Evolutionary conservation across 345 rosid genomes (phyloP), one percentile per base, ranked within the genome.

Genomic region (Lepidium sativum): DNA sequence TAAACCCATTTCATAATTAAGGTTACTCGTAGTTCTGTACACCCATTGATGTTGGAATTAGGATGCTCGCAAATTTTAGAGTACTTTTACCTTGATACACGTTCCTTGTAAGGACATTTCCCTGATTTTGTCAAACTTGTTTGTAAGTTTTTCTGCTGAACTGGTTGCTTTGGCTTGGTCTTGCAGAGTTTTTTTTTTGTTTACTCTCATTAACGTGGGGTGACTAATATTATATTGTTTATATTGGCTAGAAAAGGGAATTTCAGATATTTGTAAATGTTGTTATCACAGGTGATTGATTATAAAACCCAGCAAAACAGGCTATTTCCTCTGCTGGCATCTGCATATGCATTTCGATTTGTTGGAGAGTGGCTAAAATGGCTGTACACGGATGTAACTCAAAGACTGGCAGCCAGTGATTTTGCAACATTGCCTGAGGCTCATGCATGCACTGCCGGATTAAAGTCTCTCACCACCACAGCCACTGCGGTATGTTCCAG

Each of bases 371-470:
- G 99, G 99, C 84, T 95, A 79, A 86, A 86, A 40, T 88, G 91
- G 96, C 87, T 95, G 33, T 88, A 91, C 63, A 78, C 74, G 70
- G 99, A 95, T 81, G 99, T 95, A 48, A 88, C 89, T 34, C 80
- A 79, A 77, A 85, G 89, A 72, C 70, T 95, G 81, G 88, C 86
- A 72, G 95, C 89, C 64, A 82, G 74, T 66, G 99, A 95, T 80
- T 91, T 91, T 69, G 74, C 99, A 43, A 95, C 91, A 13, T 79
- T 95, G 82, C 94, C 97, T 2, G 99, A 95, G 80, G 95, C 86
- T 72, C 99, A 95, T 78, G 96, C 99, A 25, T 95, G 99, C 76
- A 95, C 99, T 67, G 97, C 99, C 2, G 99, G 97, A 64, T 80
- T 95, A 80, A 95, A 95, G 80, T 95, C 99, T 65, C 68, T 95